Base-by-base conservation (phyloP, 2,329 filamentous ascomycete genomes). In the Pseudogymnoascus sp. region DNA sequence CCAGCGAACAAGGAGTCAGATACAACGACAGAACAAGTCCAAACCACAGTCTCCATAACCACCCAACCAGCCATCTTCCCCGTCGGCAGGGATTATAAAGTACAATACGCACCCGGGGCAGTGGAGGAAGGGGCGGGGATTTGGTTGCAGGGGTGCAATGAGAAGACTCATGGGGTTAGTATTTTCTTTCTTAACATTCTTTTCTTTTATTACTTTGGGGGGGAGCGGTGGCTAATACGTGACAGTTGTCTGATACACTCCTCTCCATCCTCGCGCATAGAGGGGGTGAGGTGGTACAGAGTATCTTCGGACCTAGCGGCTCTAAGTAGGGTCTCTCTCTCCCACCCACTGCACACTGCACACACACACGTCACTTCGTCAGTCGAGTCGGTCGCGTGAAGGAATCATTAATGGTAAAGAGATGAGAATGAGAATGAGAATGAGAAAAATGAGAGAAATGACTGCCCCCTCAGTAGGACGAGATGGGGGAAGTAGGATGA, bases 91-190 rank as follows among this genome's bases (percentile, higher is more conserved):
- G 85, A 97, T 74, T 97, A 97, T 75, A 82, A 82, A 61, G 84
- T 97, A 59, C 78, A 86, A 64, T 91, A 96, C 72, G 81, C 83
- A 56, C 78, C 82, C 1, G 86, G 83, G 26, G 81, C 83, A 59
- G 88, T 97, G 35, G 82, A 85, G 10, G 26, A 81, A 0, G 85
- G 87, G 50, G 88, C 91, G 13, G 93, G 93, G 3, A 81, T 97
- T 64, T 97, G 90, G 88, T 80, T 97, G 70, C 95, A 97, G 75
- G 93, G 93, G 33, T 97, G 93, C 78, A 96, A 92, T 74, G 93
- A 97, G 79, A 86, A 82, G 66, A 96, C 92, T 35, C 93, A 97
- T 75, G 93, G 93, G 65, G 89, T 93, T 83, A 86, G 89, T 86
- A 62, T 59, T 64, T 21, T n/a, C 8, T 29, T 21, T 53, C 44